A percentile compares a stretch with the other conserved stretches of the same genome.
These are phyloP conservation scores for Thalia dealbata DNA, from an alignment of 176 grass and related monocot species.

Conservation along the genomic window DNA sequence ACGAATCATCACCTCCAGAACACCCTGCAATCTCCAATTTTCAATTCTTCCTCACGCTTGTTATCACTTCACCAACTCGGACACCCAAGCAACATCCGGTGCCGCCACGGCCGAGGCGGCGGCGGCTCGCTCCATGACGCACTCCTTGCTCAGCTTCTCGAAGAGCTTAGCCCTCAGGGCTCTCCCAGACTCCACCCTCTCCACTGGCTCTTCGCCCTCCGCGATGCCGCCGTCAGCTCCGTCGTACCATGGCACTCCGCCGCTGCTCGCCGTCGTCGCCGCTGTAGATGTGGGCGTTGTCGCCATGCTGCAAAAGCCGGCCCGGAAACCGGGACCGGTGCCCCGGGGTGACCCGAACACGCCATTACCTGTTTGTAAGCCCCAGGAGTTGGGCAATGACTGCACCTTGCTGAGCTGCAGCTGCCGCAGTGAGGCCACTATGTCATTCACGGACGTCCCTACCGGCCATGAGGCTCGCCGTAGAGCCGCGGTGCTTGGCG, in stretches of 20 bases:
- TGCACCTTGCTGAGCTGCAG: not conserved
- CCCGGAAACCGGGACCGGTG: not conserved
- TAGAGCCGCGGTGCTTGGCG: not conserved
- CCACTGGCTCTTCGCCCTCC: not conserved
- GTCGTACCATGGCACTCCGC: not conserved
- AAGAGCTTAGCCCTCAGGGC: conserved; percentile 10
- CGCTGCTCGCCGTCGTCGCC: too few species aligned
- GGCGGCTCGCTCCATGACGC: not conserved
- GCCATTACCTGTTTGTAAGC: not conserved
- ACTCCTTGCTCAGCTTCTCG: conserved; percentile 10
- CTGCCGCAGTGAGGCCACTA: conserved; percentile 5
- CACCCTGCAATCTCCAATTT: not conserved
- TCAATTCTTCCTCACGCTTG: not conserved
- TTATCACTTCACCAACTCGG: not conserved
- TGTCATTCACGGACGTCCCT: not conserved
- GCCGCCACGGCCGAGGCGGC: not conserved
- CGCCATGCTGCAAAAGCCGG: conserved; percentile 4
- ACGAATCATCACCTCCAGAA: not conserved
- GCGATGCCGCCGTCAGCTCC: not conserved
- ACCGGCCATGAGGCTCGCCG: not conserved
- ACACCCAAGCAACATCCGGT: not conserved
- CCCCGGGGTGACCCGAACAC: not conserved
- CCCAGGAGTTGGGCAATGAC: not conserved
- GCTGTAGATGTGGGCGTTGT: not conserved
- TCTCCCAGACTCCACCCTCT: conserved; percentile 14